phyloP scores from a whole-genome alignment of 768 basidiomycete species.

The Tulasnella sp. region DNA sequence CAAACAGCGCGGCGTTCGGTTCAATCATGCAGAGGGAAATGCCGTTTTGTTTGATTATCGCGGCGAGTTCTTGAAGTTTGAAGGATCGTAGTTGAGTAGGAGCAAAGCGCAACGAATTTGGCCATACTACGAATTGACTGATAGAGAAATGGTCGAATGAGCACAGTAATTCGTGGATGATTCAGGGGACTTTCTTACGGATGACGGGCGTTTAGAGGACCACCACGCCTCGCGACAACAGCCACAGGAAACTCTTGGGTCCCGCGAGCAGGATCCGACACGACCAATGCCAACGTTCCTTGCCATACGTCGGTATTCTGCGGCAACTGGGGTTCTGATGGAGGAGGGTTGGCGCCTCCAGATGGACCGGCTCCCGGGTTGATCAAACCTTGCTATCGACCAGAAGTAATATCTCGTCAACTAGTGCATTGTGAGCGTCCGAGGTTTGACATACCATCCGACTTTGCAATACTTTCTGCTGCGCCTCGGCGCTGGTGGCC shows the following conservation, averaged over 20 bases:
- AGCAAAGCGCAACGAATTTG: background rate
- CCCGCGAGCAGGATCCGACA: background rate
- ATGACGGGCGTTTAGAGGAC: background rate
- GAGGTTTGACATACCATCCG: background rate
- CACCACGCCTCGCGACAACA: background rate
- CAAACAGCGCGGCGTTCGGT: background rate
- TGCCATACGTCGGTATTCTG: background rate
- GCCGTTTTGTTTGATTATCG: slow-evolving; percentile 1
- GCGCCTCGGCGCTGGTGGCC: background rate
- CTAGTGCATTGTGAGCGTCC: too few species aligned
- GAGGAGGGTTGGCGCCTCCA: background rate
- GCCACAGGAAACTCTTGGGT: background rate
- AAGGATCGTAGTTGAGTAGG: background rate
- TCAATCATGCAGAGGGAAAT: slow-evolving; percentile 6
- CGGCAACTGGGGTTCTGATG: background rate
- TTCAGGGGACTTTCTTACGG: background rate
- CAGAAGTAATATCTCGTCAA: too few species aligned
- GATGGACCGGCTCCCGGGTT: background rate
- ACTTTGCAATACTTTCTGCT: background rate
- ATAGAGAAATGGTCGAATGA: background rate
- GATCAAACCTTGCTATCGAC: background rate
- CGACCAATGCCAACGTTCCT: background rate
- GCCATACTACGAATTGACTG: slow-evolving; percentile 7
- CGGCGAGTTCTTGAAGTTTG: background rate
- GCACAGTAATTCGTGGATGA: background rate